Conservation (phyloP, 192 early-diverging fungal genomes). For the Cetraspora pellucida region DNA sequence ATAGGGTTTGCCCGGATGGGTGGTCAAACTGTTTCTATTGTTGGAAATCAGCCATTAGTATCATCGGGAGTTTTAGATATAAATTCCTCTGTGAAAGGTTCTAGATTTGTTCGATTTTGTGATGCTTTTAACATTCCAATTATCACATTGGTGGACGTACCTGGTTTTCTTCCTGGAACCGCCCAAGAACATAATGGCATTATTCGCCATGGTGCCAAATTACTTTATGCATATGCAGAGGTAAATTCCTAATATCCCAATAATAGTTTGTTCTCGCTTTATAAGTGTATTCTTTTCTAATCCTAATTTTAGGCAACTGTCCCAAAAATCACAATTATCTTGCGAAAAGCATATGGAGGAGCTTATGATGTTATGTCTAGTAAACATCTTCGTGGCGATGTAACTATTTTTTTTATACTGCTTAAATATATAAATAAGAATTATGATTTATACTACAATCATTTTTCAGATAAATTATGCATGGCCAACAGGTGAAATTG, state of each 20-base stretch:
- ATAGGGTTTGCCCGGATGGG: constrained; percentile 85
- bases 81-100: constrained; percentile 92
- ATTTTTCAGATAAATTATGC: constrained; percentile 66
- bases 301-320: constrained; percentile 69
- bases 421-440: not conserved
- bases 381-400: constrained; percentile 93
- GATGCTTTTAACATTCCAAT: constrained; percentile 96
- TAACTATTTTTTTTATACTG: not conserved
- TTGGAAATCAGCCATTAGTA: constrained; percentile 95
- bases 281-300: not conserved
- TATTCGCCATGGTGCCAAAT: constrained; percentile 94
- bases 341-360: constrained; percentile 95
- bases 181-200: constrained; percentile 95
- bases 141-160: constrained; percentile 93
- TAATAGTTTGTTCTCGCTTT: not conserved
- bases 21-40: constrained; percentile 83
- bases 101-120: constrained; percentile 93
- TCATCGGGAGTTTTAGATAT: constrained; percentile 97
- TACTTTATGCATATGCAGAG: constrained; percentile 95
- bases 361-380: constrained; percentile 98
- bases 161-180: constrained; percentile 94
- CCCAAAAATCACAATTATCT: constrained; percentile 94
- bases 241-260: not conserved
- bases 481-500: constrained; percentile 97
- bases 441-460: not conserved